Conservation (phyloP, 805 yeast species). For the Wickerhamomyces chaumierensis region DNA sequence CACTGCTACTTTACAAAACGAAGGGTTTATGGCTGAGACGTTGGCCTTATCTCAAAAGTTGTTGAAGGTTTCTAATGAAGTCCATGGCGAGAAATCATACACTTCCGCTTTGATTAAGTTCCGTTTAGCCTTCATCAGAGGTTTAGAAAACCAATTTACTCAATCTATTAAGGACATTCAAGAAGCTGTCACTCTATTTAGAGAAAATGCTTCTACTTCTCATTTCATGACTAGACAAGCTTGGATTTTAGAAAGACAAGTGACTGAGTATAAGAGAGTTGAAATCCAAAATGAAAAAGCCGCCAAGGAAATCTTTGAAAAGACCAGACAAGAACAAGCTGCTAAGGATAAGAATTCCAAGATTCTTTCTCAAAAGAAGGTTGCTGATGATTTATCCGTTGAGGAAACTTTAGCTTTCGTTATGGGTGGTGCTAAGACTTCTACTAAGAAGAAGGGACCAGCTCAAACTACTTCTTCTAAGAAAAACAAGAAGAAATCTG, state of each 20-base stretch:
- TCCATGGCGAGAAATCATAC: constrained; percentile 49
- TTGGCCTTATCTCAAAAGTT: constrained; percentile 47
- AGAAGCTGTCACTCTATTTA: constrained; percentile 47
- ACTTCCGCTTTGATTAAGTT: constrained; percentile 56
- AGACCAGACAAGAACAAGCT: constrained; percentile 19
- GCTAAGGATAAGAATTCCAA: background rate
- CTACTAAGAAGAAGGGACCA: background rate
- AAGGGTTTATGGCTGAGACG: constrained; percentile 46
- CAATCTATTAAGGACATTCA: constrained; percentile 47
- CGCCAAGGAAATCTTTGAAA: constrained; percentile 19
- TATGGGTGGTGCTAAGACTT: constrained; percentile 3
- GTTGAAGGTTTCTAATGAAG: constrained; percentile 33
- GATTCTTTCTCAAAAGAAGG: constrained; percentile 6
- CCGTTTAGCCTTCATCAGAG: constrained; percentile 55
- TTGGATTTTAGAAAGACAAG: constrained; percentile 48
- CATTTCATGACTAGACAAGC: constrained; percentile 61
- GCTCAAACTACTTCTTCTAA: constrained; percentile 9
- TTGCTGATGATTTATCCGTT: constrained; percentile 9
- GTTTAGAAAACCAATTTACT: constrained; percentile 37
- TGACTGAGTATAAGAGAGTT: constrained; percentile 36
- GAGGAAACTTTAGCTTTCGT: background rate
- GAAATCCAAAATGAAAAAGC: constrained; percentile 32
- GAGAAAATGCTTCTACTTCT: constrained; percentile 50
- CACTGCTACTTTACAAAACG: constrained; percentile 39
- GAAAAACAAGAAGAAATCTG: constrained; percentile 1